Evolutionary conservation across 108 stramenopile genomes (phyloP).

Genomic region (Schizochytrium sp.): DNA sequence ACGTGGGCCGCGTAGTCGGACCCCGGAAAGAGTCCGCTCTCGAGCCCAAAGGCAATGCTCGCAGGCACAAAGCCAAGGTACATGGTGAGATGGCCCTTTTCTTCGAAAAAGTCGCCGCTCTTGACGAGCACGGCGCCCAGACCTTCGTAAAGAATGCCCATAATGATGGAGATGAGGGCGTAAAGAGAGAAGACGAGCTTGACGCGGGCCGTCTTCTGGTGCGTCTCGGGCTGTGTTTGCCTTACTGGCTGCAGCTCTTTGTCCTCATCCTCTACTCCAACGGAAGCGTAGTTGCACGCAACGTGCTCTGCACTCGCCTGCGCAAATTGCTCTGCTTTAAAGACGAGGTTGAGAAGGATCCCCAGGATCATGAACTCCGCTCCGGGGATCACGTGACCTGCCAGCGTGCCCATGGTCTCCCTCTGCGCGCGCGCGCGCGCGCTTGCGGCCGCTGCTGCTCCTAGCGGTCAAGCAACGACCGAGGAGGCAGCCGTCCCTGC

Average conservation of each 20-base stretch:
- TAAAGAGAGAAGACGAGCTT: neutral
- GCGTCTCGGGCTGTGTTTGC: neutral
- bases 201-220: neutral
- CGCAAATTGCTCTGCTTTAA: neutral
- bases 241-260: neutral
- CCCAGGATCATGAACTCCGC: neutral
- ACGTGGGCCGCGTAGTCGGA: neutral
- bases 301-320: neutral
- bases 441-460: too few relatives aligned
- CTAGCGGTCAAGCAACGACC: too few relatives aligned
- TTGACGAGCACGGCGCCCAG: neutral
- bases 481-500: too few relatives aligned
- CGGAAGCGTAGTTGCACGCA: neutral
- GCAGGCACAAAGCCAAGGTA: neutral
- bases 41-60: neutral
- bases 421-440: too few relatives aligned
- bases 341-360: neutral
- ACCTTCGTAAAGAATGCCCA: neutral
- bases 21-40: neutral
- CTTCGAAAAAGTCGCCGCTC: neutral
- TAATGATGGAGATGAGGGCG: neutral
- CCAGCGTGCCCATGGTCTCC: neutral
- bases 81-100: neutral
- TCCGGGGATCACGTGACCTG: neutral
- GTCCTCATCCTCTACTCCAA: neutral